These are phyloP conservation scores for Moesziomyces globuligerus DNA, from an alignment of 1,284 basidiomycete genomes.

Conservation along the genomic window DNA sequence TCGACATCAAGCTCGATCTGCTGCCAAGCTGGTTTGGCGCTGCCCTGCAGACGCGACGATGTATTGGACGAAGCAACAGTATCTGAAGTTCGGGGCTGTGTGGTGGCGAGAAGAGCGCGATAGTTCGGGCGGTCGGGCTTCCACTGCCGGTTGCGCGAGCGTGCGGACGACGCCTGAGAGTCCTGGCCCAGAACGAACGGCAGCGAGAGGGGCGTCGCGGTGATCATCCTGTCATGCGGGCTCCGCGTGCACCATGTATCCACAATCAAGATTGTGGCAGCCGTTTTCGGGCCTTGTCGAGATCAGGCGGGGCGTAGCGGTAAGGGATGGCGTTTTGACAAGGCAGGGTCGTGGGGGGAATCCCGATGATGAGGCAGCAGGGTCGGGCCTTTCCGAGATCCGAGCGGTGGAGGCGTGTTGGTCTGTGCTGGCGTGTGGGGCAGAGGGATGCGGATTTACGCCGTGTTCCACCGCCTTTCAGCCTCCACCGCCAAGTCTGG, in stretches of 20 bases:
- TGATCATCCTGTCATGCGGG: conserved; percentile 14
- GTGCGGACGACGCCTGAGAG: background rate
- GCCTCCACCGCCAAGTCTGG: background rate
- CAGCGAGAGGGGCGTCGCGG: conserved; percentile 26
- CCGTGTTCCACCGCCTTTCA: too few relatives aligned
- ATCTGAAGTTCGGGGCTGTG: background rate
- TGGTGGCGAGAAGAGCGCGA: conserved; percentile 20
- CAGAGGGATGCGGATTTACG: too few relatives aligned
- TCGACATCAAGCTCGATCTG: conserved; percentile 5
- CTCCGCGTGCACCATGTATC: too few relatives aligned
- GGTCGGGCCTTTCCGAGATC: background rate
- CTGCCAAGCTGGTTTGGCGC: background rate
- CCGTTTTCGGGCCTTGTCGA: background rate
- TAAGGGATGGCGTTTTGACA: background rate
- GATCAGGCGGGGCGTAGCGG: background rate
- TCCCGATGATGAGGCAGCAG: background rate
- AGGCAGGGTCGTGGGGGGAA: background rate
- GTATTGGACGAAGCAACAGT: background rate
- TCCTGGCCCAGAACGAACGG: conserved; percentile 29
- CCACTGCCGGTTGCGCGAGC: conserved; percentile 11
- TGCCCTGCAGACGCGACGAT: conserved; percentile 1
- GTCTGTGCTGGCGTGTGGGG: background rate
- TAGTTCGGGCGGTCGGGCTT: conserved; percentile 37
- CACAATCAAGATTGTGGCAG: background rate
- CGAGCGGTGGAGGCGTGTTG: background rate